Conservation (phyloP, 208 protist species). For the Trypanosoma scelopori region DNA sequence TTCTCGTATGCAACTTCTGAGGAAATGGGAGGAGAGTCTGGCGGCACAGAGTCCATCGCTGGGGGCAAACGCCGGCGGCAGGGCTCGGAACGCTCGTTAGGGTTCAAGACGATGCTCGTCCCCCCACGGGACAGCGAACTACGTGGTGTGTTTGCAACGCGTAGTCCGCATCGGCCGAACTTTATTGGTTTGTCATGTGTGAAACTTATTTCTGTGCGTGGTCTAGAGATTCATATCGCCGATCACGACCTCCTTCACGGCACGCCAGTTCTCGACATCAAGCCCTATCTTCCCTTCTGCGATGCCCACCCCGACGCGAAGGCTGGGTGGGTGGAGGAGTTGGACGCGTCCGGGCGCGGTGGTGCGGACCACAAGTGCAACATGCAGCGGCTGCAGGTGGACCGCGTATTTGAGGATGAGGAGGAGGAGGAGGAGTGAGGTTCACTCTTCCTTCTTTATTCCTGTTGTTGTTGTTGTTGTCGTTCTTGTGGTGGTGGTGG, state of each 20-base stretch:
- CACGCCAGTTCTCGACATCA: conserved; percentile 96
- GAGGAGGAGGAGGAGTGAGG: conserved; percentile 2
- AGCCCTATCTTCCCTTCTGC: conserved; percentile 93
- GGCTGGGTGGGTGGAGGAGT: conserved; percentile 79
- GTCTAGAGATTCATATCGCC: conserved; percentile 81
- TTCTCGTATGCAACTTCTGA: conserved; percentile 66
- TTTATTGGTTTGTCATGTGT: conserved; percentile 90
- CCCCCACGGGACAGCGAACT: conserved; percentile 78
- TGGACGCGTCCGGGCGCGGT: conserved; percentile 63
- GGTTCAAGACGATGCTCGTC: conserved; percentile 86
- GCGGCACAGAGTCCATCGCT: background rate
- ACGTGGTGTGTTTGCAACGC: conserved; percentile 90
- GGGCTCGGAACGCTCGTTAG: conserved; percentile 49
- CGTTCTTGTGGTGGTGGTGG: conserved; percentile 1
- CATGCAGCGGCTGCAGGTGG: conserved; percentile 50
- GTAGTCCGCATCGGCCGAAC: conserved; percentile 91
- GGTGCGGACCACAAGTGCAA: conserved; percentile 79
- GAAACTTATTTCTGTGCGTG: conserved; percentile 75
- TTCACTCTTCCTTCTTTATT: background rate
- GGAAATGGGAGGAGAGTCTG: background rate
- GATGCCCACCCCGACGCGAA: conserved; percentile 78
- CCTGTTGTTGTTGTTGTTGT: background rate
- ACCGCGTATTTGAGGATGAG: conserved; percentile 47
- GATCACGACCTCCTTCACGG: conserved; percentile 95
- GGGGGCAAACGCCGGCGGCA: conserved; percentile 43